Evolutionary conservation across 495 filamentous ascomycete species (phyloP).

Genomic region (Penicillium samsonianum): DNA sequence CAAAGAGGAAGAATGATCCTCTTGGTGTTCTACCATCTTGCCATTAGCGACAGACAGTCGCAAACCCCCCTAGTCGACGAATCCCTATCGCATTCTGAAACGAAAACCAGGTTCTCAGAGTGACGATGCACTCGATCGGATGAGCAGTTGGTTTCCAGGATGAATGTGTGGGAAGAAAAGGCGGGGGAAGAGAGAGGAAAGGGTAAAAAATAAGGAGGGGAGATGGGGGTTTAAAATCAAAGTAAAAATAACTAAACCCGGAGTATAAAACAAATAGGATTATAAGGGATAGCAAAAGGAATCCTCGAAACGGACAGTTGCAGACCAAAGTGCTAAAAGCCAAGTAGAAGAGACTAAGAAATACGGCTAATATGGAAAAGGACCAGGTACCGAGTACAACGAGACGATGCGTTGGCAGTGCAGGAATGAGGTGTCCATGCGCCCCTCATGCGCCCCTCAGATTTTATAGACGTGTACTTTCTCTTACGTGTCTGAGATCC

Average conservation of each 20-base stretch:
- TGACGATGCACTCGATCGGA: constrained; percentile 22
- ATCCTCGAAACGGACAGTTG: constrained; percentile 29
- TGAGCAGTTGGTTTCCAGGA: constrained; percentile 22
- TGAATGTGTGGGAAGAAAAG: constrained; percentile 12
- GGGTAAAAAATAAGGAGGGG: background rate
- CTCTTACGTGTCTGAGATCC: background rate
- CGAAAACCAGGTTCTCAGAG: constrained; percentile 18
- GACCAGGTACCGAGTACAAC: constrained; percentile 13
- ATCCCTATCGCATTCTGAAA: constrained; percentile 36
- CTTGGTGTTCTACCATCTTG: constrained; percentile 47
- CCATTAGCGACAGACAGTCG: constrained; percentile 26
- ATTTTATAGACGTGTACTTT: constrained; percentile 3
- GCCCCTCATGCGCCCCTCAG: constrained; percentile 35
- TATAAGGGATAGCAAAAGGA: constrained; percentile 12
- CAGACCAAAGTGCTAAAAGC: constrained; percentile 5
- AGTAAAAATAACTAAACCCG: constrained; percentile 5
- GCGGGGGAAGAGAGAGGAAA: background rate
- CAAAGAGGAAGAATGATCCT: constrained; percentile 33
- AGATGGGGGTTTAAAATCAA: background rate
- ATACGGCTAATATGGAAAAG: no score
- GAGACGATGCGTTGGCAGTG: constrained; percentile 27
- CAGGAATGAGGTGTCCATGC: constrained; percentile 35
- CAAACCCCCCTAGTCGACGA: constrained; percentile 29
- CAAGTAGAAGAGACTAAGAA: background rate
- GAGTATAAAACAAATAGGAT: constrained; percentile 4